Conservation (phyloP, 495 filamentous ascomycete species). For the Aspergillus saccharolyticus region DNA sequence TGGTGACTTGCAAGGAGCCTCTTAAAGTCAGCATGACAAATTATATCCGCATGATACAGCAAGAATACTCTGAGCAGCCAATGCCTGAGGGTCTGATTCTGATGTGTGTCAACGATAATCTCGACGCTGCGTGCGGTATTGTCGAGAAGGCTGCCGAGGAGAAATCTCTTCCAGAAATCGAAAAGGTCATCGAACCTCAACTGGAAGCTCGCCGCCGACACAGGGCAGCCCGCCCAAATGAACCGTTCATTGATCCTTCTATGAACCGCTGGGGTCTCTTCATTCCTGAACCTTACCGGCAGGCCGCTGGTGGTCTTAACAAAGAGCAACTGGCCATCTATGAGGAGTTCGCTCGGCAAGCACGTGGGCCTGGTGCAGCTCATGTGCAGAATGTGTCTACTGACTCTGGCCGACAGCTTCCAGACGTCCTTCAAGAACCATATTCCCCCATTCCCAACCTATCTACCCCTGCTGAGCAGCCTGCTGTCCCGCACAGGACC, state of each 20-base stretch:
- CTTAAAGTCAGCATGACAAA: slow-evolving; percentile 93
- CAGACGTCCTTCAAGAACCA: slow-evolving; percentile 78
- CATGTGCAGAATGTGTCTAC: slow-evolving; percentile 54
- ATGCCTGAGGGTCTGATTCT: slow-evolving; percentile 84
- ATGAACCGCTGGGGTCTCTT: slow-evolving; percentile 82
- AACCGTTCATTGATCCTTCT: slow-evolving; percentile 73
- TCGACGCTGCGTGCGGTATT: slow-evolving; percentile 84
- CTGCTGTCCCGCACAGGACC: slow-evolving; percentile 68
- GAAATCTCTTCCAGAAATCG: slow-evolving; percentile 87
- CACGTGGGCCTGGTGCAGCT: slow-evolving; percentile 50
- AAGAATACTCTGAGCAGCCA: slow-evolving; percentile 63
- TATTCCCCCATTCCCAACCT: slow-evolving; percentile 72
- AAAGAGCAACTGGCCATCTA: slow-evolving; percentile 92
- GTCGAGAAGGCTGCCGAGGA: slow-evolving; percentile 94
- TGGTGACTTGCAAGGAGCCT: slow-evolving; percentile 98
- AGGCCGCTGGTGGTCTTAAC: slow-evolving; percentile 75
- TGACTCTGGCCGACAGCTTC: slow-evolving; percentile 55
- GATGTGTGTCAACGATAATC: slow-evolving; percentile 97
- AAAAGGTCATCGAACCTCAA: slow-evolving; percentile 76
- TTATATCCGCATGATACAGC: slow-evolving; percentile 78
- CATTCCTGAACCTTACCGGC: slow-evolving; percentile 85
- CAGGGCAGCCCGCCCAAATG: slow-evolving; percentile 61
- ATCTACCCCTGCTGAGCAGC: slow-evolving; percentile 74
- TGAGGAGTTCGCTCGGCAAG: slow-evolving; percentile 85
- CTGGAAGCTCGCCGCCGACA: slow-evolving; percentile 70